phyloP scores from a whole-genome alignment of 78 protist species.

The Acrasis kona region DNA sequence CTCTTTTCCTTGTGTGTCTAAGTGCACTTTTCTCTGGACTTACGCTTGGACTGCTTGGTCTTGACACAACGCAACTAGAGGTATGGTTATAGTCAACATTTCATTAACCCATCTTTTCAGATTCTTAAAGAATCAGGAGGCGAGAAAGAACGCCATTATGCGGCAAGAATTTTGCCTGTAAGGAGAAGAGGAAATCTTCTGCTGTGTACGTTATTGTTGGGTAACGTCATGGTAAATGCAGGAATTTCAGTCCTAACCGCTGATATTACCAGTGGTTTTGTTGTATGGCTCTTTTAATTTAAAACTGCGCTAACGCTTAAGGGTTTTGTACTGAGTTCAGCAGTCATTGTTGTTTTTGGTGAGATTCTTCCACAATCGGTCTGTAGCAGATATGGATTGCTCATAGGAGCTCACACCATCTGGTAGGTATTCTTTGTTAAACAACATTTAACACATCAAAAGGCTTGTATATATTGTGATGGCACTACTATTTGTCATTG shows the following conservation, averaged over 20 bases:
- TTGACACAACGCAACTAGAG: conserved; percentile 18
- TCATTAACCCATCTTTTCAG: not conserved
- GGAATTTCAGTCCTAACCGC: conserved; percentile 68
- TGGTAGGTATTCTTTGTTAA: conserved; percentile 37
- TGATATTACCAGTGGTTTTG: conserved; percentile 12
- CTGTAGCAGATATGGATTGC: conserved; percentile 47
- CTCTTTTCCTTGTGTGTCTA: no score
- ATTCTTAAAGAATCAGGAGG: conserved; percentile 7
- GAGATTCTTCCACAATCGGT: conserved; percentile 67
- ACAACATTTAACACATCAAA: no score
- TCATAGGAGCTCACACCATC: conserved; percentile 37
- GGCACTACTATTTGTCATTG: not conserved
- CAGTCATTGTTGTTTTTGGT: conserved; percentile 47
- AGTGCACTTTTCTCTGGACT: conserved; percentile 20
- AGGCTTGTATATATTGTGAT: not conserved
- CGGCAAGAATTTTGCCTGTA: conserved; percentile 61
- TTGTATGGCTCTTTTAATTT: conserved; percentile 1
- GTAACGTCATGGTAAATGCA: conserved; percentile 83
- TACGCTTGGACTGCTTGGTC: conserved; percentile 22
- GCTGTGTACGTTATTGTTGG: conserved; percentile 86
- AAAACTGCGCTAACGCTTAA: no score
- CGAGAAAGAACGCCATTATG: conserved; percentile 35
- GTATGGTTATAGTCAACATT: not conserved
- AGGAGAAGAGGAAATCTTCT: conserved; percentile 75
- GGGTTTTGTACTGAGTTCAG: conserved; percentile 1